phyloP scores from a whole-genome alignment of 163 green algal genomes.

The Prototheca wickerhamii region DNA sequence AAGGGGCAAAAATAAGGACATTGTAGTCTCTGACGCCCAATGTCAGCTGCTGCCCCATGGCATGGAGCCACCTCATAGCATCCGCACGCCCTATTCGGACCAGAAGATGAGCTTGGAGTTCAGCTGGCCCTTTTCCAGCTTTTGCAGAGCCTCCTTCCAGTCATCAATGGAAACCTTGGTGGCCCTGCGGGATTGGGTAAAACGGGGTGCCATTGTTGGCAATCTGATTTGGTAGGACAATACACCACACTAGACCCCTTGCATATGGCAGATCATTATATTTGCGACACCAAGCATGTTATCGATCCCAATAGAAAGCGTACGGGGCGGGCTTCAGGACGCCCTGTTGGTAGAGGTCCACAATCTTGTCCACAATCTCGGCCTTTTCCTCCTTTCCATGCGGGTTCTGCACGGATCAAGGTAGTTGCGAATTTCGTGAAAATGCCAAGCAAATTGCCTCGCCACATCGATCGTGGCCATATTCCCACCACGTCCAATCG shows the following conservation, averaged over 20 bases:
- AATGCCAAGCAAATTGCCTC: too few relatives aligned
- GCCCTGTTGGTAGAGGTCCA: conserved; percentile 29
- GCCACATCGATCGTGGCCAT: too few relatives aligned
- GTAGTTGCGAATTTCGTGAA: background rate
- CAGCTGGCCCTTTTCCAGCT: background rate
- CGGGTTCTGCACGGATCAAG: conserved; percentile 11
- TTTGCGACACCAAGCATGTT: background rate
- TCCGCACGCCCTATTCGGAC: too few relatives aligned
- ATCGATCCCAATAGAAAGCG: background rate
- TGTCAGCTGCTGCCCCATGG: too few relatives aligned
- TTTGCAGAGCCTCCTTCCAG: background rate
- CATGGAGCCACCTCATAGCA: too few relatives aligned
- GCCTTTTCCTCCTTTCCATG: conserved; percentile 31
- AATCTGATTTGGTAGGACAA: background rate
- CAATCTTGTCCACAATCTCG: conserved; percentile 31
- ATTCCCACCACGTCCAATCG: too few relatives aligned
- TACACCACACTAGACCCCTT: too few relatives aligned
- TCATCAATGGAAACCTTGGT: background rate
- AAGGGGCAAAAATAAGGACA: too few relatives aligned
- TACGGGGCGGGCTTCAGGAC: conserved; percentile 18
- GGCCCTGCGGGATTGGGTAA: background rate
- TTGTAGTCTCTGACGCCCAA: too few relatives aligned
- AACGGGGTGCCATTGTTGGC: background rate
- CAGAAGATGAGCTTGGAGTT: conserved; percentile 1
- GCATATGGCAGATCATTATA: too few relatives aligned